A percentile compares a stretch with the other conserved stretches of the same genome.
phyloP scores from a whole-genome alignment of 176 grass and related monocot genomes.

The Alloteropsis semialata region DNA sequence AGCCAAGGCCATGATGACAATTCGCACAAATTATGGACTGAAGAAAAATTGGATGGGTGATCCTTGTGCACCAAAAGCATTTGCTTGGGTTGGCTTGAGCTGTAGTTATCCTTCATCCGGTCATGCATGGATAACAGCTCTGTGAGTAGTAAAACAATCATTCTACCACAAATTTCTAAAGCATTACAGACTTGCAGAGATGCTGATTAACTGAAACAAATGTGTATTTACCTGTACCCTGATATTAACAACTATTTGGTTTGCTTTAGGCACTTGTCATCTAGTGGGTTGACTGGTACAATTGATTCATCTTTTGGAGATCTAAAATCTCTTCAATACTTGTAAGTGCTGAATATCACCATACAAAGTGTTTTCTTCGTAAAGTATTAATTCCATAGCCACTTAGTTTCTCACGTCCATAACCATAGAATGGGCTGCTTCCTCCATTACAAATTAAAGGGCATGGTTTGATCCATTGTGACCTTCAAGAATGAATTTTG shows the following conservation, averaged over 20 bases:
- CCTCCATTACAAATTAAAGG: no score
- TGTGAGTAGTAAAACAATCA: constrained; percentile 46
- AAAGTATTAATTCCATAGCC: neutral
- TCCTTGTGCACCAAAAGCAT: constrained; percentile 51
- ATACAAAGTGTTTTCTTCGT: neutral
- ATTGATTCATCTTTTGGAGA: constrained; percentile 38
- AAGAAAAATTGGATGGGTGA: constrained; percentile 73
- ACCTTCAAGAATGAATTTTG: no score
- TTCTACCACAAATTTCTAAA: neutral
- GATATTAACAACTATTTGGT: neutral
- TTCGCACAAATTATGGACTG: constrained; percentile 42
- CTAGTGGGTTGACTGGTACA: constrained; percentile 34
- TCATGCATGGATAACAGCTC: constrained; percentile 31
- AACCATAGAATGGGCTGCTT: neutral
- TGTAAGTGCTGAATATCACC: constrained; percentile 43
- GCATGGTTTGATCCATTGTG: no score
- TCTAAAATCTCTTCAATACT: constrained; percentile 35
- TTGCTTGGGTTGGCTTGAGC: constrained; percentile 57
- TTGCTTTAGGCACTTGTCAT: constrained; percentile 41
- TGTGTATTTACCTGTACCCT: neutral
- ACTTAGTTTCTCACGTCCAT: neutral
- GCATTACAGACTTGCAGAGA: neutral
- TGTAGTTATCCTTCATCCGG: constrained; percentile 33
- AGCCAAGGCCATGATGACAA: constrained; percentile 52
- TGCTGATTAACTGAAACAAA: neutral